Conservation (phyloP, 768 basidiomycete genomes). For the Trametes cinnabarina region DNA sequence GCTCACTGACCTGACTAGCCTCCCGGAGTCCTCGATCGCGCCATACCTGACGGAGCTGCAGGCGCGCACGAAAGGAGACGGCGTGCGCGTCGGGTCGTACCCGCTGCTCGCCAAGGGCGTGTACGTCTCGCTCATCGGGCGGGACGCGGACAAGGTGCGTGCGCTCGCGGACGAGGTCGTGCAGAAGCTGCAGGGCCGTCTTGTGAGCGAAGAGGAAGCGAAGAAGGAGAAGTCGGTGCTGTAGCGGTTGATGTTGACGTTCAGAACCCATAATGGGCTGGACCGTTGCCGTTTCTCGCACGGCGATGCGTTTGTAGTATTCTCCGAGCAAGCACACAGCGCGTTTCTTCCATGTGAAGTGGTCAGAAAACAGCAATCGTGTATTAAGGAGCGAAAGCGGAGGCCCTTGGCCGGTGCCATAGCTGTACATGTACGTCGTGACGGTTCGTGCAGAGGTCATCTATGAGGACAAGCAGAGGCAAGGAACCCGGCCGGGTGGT, state of each 20-base stretch:
- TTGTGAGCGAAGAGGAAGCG: constrained; percentile 66
- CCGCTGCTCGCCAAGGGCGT: constrained; percentile 59
- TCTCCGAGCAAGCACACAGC: no score
- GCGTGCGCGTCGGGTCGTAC: constrained; percentile 82
- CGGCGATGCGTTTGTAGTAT: no score
- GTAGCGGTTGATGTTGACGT: not conserved
- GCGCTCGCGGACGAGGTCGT: constrained; percentile 65
- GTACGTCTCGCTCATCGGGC: constrained; percentile 60
- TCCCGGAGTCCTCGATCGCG: constrained; percentile 81
- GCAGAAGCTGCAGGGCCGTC: constrained; percentile 51
- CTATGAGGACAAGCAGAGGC: not conserved
- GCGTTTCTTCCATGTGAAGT: no score
- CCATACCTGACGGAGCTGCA: constrained; percentile 83
- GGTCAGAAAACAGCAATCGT: constrained; percentile 13
- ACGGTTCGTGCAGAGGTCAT: constrained; percentile 12
- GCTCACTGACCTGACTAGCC: constrained; percentile 33
- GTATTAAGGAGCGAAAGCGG: constrained; percentile 20
- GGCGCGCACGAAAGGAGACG: constrained; percentile 66
- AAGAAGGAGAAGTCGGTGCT: constrained; percentile 34
- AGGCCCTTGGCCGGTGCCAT: constrained; percentile 15
- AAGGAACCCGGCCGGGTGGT: constrained; percentile 12
- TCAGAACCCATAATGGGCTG: not conserved
- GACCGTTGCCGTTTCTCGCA: no score
- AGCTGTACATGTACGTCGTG: constrained; percentile 17
- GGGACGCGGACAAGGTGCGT: constrained; percentile 43